Base-by-base conservation (phyloP, 2,329 filamentous ascomycete species). In the Sclerotinia glacialis region DNA sequence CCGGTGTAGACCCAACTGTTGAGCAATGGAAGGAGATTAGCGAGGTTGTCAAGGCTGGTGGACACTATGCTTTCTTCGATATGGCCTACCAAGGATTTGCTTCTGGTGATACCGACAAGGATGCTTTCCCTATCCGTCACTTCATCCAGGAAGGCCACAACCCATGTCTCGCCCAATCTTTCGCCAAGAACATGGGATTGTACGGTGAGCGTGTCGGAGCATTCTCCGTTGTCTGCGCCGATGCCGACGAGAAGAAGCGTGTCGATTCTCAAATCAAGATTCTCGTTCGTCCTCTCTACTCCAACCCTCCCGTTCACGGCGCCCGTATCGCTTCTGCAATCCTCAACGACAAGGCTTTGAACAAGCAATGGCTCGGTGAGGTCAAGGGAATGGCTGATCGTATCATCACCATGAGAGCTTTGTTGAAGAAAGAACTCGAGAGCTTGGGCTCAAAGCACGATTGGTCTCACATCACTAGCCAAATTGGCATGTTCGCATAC, bases 401-500 rank as follows among this genome's bases (percentile, higher is more conserved):
- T 78, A 99, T 99, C 84, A 98, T 99, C 81, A 91, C 88, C 80
- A 99, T 99, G 95, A 92, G 95, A 75, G 89, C 91, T 69, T 87
- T 97, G 65, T 88, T 99, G 77, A 96, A 95, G 86, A 86, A 92
- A 75, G 96, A 98, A 83, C 88, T 99, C 66, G 92, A 97, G 86
- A 89, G 91, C 80, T 87, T 97, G 70, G 94, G 94, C 78, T 95
- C 91, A 84, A 93, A 93, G 86, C 92, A 96, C 81, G 92, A 98
- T 84, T 99, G 95, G 95, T 91, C 89, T 79, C 95, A 99, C 85
- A 99, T 99, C 81, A 98, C 95, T 73, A 93, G 85, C 81, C 92
- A 96, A 86, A 99, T 99, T 76, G 95, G 95, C 82, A 99, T 99
- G 95, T 99, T 99, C 78, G 94, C 95, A 74, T 99, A 96, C 86